These are phyloP conservation scores for Handroanthus guayacan DNA, from an alignment of 257 asterid species.

Conservation along the genomic window DNA sequence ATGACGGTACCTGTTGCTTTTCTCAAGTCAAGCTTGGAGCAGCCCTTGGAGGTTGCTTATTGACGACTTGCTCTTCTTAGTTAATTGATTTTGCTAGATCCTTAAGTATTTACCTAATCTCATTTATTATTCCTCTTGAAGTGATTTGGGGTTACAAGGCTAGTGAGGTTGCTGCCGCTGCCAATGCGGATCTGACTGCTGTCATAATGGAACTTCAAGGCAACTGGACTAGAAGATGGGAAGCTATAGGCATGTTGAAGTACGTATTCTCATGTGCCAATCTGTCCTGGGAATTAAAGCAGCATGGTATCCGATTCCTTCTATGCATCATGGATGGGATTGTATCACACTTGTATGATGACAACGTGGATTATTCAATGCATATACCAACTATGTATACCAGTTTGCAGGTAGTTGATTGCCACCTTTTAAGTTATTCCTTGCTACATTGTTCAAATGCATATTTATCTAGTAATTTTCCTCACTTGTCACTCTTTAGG, in stretches of 20 bases:
- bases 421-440: slow-evolving; percentile 32
- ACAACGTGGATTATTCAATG: slow-evolving; percentile 49
- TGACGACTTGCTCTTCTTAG: slow-evolving; percentile 30
- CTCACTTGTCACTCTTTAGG: slow-evolving; percentile 53
- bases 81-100: slow-evolving; percentile 31
- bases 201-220: slow-evolving; percentile 65
- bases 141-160: slow-evolving; percentile 86
- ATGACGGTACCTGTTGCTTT: slow-evolving; percentile 63
- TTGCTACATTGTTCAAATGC: slow-evolving; percentile 2
- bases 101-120: slow-evolving; percentile 30
- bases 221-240: slow-evolving; percentile 79
- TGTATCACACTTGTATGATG: slow-evolving; percentile 44
- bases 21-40: slow-evolving; percentile 86
- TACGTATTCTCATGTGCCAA: slow-evolving; percentile 53
- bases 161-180: slow-evolving; percentile 65
- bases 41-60: slow-evolving; percentile 68
- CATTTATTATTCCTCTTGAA: slow-evolving; percentile 41
- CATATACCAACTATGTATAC: slow-evolving; percentile 60
- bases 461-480: slow-evolving; percentile 32
- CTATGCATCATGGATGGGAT: slow-evolving; percentile 63
- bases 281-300: slow-evolving; percentile 72
- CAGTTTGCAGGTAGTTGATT: slow-evolving; percentile 67
- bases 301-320: slow-evolving; percentile 65
- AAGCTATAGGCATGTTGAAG: slow-evolving; percentile 75
- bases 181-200: slow-evolving; percentile 61